These are phyloP conservation scores for Rhynchospora breviuscula DNA, from an alignment of 176 grass and related monocot species.

Conservation along the genomic window DNA sequence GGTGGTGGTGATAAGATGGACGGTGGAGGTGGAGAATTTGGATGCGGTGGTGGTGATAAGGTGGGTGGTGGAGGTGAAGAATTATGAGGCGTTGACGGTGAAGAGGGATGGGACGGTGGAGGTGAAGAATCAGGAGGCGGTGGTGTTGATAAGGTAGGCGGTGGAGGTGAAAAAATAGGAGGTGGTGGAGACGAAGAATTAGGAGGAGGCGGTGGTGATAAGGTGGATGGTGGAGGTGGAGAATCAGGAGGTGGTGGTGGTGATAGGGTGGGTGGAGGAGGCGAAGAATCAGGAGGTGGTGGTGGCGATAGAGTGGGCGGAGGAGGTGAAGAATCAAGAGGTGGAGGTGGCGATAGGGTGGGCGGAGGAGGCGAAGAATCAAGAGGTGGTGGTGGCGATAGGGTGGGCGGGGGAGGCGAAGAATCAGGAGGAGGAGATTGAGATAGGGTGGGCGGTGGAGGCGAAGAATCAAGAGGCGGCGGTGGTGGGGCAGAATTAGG, in stretches of 20 bases:
- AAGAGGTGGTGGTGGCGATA: background rate
- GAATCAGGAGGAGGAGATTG: slow-evolving; percentile 36
- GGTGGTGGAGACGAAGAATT: background rate
- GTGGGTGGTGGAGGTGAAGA: background rate
- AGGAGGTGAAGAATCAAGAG: no score
- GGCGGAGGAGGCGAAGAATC: no score
- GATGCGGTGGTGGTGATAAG: background rate
- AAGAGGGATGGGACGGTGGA: no score
- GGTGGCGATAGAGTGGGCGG: no score
- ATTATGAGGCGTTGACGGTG: background rate
- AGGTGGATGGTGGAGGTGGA: background rate
- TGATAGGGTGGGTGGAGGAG: background rate
- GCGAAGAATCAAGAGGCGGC: background rate
- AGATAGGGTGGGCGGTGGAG: slow-evolving; percentile 1
- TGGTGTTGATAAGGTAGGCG: background rate
- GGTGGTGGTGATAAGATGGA: background rate
- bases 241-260: background rate
- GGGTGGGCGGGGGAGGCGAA: slow-evolving; percentile 33
- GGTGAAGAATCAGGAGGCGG: no score
- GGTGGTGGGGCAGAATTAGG: background rate
- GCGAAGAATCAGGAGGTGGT: no score
- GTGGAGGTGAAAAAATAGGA: background rate
- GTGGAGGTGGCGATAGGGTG: no score
- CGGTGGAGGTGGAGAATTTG: background rate
- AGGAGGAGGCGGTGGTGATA: background rate